Evolutionary conservation across 2,329 filamentous ascomycete species (phyloP), one percentile per base, ranked within the genome.

Genomic region (Atkinsonella hypoxylon): DNA sequence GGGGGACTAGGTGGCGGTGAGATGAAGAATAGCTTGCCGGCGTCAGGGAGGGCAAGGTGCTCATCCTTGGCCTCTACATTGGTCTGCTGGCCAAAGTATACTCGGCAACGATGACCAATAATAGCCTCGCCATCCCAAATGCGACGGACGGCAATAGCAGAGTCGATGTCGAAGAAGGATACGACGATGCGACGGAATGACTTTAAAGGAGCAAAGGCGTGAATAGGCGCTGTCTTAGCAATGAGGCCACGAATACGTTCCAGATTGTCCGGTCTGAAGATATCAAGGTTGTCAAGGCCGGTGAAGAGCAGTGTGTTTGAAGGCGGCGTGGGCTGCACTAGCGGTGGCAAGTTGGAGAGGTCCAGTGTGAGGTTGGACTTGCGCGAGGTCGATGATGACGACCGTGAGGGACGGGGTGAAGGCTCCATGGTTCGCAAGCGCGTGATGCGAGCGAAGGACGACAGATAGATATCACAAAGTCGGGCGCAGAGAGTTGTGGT

Each of bases 291-390:
- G 62, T 82, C 72, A 53, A 93, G 79, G 70, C 89, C 89, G 60
- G 87, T 93, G 63, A 93, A 84, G 61, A 93, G 80, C 51, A 93
- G 81, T 0, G 87, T 93, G 72, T 93, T 93, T 57, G 84, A 86
- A 6, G 86, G 84, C 50, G 83, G 79, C 26, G 85, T 82, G n/a
- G 87, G 86, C 62, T 81, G 77, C 41, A 74, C 73, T 50, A 87
- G 74, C 36, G 84, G 78, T 47, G 87, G 86, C 41, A 91, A 70
- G 61, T 75, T 78, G 55, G 84, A 85, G 44, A 91, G 78, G 63
- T 91, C 87, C 61, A 93, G 77, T 20, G 81, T 83, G 51, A 89
- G 78, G 59, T 76, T 66, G 57, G 61, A 68, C 53, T 69, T 70
- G 57, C 65, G 66, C 30, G 58, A 76, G 45, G 71, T 67, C 54